Base-by-base conservation (phyloP, 1,284 basidiomycete species). In the Papiliotrema laurentii region DNA sequence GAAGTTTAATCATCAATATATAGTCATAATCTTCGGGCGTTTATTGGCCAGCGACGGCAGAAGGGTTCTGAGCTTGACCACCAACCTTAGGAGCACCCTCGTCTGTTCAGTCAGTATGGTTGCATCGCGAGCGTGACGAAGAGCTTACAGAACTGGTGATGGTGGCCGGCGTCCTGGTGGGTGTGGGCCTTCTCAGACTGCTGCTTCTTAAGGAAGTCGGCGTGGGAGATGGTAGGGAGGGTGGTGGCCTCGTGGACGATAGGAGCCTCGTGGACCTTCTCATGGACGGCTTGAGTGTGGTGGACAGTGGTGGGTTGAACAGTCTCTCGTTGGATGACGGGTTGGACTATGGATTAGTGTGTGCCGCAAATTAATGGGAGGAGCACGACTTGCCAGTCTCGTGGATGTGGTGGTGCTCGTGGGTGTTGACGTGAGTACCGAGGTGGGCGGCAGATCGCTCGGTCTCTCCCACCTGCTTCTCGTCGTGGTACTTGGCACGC, bases 391-490 rank as follows among this genome's bases (percentile, higher is more conserved):
- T 28, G 63, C 62, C 47, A 26, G 65, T 68, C 59, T 68, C 65
- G 58, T 69, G 66, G 50, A 72, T 68, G 64, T 72, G 69, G 63
- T 69, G 69, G 66, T 71, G 68, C 49, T 68, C 68, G 57, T 72
- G 71, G 51, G 64, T 56, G 57, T 62, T 61, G 43, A 65, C 64
- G 56, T 65, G 63, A 11, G 61, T 55, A 31, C 67, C 67, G 40
- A 67, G 45, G 51, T 64, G 52, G 24, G 56, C 63, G 26, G 33
- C 42, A 21, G 60, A 59, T 24, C 60, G 51, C 48, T 66, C 57
- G 30, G 60, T 58, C n/a, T 64, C 57, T 22, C 47, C 61, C 25
- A 51, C 51, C 42, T 41, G 52, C 45, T 63, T 55, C 41, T 54
- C 49, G 61, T 66, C 59, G 54, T 54, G 46, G 62, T 68, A 59